Percentiles rank a stretch among this genome's conserved stretches.
Conservation (phyloP, 2,329 filamentous ascomycete species). For the Fusarium fracticaudum region DNA sequence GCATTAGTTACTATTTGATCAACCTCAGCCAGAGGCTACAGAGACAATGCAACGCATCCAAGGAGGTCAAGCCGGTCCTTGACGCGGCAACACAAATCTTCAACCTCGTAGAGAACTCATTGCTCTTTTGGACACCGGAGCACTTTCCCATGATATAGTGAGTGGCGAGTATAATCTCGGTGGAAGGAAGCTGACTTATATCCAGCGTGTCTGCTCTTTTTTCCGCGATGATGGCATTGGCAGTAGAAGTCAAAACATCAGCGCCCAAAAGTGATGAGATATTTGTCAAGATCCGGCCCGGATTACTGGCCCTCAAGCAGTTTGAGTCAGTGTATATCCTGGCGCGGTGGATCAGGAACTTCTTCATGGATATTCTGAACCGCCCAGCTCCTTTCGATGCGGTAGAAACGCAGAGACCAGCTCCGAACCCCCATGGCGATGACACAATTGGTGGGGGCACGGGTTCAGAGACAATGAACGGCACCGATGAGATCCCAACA, state of each 20-base stretch:
- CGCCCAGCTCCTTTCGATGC: rapidly evolving
- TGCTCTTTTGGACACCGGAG: background rate
- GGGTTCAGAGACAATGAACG: too few relatives aligned
- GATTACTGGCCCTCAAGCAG: background rate
- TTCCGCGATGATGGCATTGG: background rate
- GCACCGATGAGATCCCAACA: too few relatives aligned
- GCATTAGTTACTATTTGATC: background rate
- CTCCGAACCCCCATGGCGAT: rapidly evolving
- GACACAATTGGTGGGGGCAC: rapidly evolving
- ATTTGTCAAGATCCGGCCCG: background rate
- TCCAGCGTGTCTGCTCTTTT: background rate
- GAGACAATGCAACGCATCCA: rapidly evolving
- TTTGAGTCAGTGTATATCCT: slow-evolving; percentile 10
- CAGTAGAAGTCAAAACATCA: background rate
- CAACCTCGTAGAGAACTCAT: rapidly evolving
- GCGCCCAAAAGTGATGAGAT: background rate
- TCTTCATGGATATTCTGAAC: slow-evolving; percentile 23
- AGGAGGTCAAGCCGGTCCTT: rapidly evolving
- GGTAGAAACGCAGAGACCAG: background rate
- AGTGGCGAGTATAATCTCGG: background rate
- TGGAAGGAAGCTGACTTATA: rapidly evolving
- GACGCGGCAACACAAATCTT: background rate
- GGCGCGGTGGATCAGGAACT: slow-evolving; percentile 14
- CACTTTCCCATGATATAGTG: background rate
- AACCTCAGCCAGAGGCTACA: background rate